These are phyloP conservation scores for Lodderomyces jiufengensis DNA, from an alignment of 1,139 yeast genomes.

Conservation along the genomic window DNA sequence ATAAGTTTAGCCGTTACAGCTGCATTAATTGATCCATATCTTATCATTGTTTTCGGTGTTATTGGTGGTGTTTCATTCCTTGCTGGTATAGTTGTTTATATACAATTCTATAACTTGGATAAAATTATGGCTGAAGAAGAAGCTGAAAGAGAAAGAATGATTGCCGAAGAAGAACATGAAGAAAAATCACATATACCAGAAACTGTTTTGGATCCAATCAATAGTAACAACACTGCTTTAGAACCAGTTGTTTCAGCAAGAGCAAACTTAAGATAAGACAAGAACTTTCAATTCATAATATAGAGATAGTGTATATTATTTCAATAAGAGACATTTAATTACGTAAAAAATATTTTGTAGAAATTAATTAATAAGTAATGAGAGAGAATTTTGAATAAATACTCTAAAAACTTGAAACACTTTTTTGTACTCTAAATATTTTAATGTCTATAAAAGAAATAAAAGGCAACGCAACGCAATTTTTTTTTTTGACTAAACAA, in stretches of 20 bases:
- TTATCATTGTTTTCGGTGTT: conserved; percentile 54
- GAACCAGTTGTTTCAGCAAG: not conserved
- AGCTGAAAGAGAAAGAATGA: conserved; percentile 22
- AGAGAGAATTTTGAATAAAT: too few relatives aligned
- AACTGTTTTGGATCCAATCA: conserved; percentile 2
- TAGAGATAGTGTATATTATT: too few relatives aligned
- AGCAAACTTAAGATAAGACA: too few relatives aligned
- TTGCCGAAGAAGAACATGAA: conserved; percentile 11
- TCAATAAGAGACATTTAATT: too few relatives aligned
- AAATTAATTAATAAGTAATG: too few relatives aligned
- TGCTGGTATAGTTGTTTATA: conserved; percentile 39
- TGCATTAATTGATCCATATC: conserved; percentile 51
- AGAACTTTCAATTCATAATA: too few relatives aligned
- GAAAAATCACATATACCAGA: not conserved
- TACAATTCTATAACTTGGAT: conserved; percentile 52
- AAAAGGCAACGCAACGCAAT: too few relatives aligned
- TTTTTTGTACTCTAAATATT: too few relatives aligned
- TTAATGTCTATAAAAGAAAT: too few relatives aligned
- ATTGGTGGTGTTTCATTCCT: conserved; percentile 45
- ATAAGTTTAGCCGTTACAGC: conserved; percentile 53
- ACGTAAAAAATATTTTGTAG: too few relatives aligned
- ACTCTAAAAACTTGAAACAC: too few relatives aligned
- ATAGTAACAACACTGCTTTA: not conserved
- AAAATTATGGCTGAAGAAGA: conserved; percentile 47
- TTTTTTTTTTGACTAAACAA: too few relatives aligned